Base-by-base conservation (phyloP, 2,329 filamentous ascomycete species). In the Aureobasidium leucospermi region DNA sequence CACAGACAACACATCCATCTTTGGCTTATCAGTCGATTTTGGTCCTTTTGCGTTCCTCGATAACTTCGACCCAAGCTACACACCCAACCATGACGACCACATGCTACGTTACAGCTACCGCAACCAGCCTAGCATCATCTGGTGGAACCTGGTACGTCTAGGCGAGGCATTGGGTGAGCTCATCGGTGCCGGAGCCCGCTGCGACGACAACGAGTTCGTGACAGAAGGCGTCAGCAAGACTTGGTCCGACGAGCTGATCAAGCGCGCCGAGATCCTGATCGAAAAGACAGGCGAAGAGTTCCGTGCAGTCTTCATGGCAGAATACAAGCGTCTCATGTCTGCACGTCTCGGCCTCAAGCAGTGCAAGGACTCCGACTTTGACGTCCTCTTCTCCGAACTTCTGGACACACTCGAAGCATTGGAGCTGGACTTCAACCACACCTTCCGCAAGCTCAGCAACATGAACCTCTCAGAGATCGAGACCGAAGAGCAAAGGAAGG, bases 11-110 rank as follows among this genome's bases (percentile, higher is more conserved):
- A 99, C 94, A 0, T 96, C 91, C 0, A 82, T 99, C 53, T 86
- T 86, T 59, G 94, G 94, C 0, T 76, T 99, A 0, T 93, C 88
- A 6, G 87, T 99, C 63, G 94, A 99, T 74, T 99, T 92, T 70
- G 94, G 94, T 0, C 94, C 94, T 0, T 99, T 99, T 68, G 94
- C 94, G 5, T 99, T 99, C 73, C 87, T 99, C 78, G 94, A 99
- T 72, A 91, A 92, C 69, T 99, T 97, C 68, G 93, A 99, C 68
- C 93, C 93, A 0, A 79, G 81, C 15, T 99, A 97, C 72, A 99
- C 94, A 0, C 94, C 94, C 1, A 99, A 99, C 70, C 94, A 99
- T 71, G 94, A 99, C 72, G 94, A 99, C 69, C 81, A 88, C 69
- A 82, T 88, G 76, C 78, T 96, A 32, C 84, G 94, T 48, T 99